Evolutionary conservation across 148 eudicot genomes (phyloP), one percentile per base, ranked within the genome.

Genomic region (Nepenthes mirabilis): DNA sequence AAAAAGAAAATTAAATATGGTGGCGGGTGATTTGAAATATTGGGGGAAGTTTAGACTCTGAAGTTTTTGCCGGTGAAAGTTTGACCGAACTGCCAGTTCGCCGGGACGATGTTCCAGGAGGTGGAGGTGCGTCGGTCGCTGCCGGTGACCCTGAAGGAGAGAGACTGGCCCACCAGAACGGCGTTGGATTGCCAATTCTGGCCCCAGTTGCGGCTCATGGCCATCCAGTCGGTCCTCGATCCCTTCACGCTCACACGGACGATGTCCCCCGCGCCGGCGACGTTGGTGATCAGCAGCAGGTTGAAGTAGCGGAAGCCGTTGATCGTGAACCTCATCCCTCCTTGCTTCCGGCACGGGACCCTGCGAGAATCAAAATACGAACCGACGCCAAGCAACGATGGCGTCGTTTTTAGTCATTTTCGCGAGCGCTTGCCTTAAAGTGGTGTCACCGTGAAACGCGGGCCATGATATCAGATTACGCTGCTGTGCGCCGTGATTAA

Each of bases 241-340:
- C 94, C 97, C 53, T 89, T 89, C 0, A 89, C 75, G 54, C 79
- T 70, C 1, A 72, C 82, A 61, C 65, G 78, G 53, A 72, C 77
- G 10, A 89, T 76, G 36, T 89, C 90, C 1, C 97, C 97, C n/a
- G 97, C 94, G 10, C 97, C 97, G 0, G 97, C 97, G 1, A 86
- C 97, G 57, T 89, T 89, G 66, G 74, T 77, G 78, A 89, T 61
- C 62, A 89, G 56, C 0, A 89, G 77, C 67, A 89, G 65, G 81
- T 89, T 89, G 79, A 89, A 89, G 83, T 83, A 89, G n/a, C 94
- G 90, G 84, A 75, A 77, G 0, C 97, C 97, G 67, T 89, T 86
- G 11, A 89, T 75, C 3, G 97, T 89, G 84, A 76, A 89, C 71
- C 97, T 65, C 4, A 89, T 81, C 3, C 97, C 97, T 54, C 97